These are phyloP conservation scores for Pouteria campechiana DNA, from an alignment of 179 eudicot species.

Conservation along the genomic window DNA sequence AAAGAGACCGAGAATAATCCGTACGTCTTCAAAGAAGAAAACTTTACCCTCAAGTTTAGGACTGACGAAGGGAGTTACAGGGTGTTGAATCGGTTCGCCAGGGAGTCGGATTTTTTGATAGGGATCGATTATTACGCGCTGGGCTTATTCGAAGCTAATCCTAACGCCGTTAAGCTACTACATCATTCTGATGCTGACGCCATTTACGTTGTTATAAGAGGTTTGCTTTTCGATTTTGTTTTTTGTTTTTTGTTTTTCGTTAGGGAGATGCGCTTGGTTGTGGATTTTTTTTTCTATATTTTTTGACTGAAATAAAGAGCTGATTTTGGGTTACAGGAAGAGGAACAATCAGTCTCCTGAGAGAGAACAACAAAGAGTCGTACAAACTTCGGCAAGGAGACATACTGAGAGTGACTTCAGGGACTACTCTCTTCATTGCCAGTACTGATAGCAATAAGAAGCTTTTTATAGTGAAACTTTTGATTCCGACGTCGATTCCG, in stretches of 20 bases:
- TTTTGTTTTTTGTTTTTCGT: background rate
- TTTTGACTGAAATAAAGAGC: no score
- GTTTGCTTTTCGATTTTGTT: constrained; percentile 8
- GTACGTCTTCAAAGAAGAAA: constrained; percentile 50
- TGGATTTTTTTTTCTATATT: no score
- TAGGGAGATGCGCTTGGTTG: no score
- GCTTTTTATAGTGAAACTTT: constrained; percentile 38
- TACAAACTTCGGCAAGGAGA: constrained; percentile 58
- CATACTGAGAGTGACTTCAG: constrained; percentile 52
- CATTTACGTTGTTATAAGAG: constrained; percentile 50
- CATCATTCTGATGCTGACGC: constrained; percentile 58
- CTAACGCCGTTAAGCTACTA: constrained; percentile 59
- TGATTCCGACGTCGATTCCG: constrained; percentile 45
- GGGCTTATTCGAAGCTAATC: constrained; percentile 49
- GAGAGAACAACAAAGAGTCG: constrained; percentile 45
- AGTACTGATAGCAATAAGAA: constrained; percentile 44
- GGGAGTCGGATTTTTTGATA: constrained; percentile 44
- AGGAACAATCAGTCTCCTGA: constrained; percentile 49
- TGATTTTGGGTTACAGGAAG: constrained; percentile 26
- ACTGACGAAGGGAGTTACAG: constrained; percentile 40
- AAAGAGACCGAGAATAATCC: constrained; percentile 20
- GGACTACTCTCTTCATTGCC: constrained; percentile 40
- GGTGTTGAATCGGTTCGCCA: constrained; percentile 39
- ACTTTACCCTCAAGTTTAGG: constrained; percentile 23
- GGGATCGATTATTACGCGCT: constrained; percentile 67